phyloP scores from a whole-genome alignment of 2,329 filamentous ascomycete species.

The Cucurbitaria berberidis region DNA sequence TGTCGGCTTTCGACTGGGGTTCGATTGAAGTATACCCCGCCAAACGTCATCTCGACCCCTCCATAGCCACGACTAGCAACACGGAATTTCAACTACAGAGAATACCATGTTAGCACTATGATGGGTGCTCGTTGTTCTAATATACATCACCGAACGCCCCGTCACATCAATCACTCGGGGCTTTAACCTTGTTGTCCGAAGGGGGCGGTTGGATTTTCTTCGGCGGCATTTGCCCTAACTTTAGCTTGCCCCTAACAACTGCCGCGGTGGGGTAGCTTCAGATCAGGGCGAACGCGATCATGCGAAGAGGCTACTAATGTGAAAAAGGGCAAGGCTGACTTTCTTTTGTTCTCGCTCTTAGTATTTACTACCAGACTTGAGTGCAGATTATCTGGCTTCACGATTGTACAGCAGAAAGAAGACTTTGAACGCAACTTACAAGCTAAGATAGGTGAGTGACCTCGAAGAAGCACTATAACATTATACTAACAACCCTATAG shows the following conservation, averaged over 20 bases:
- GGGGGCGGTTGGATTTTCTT: constrained; percentile 9
- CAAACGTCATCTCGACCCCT: constrained; percentile 25
- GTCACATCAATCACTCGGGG: background rate
- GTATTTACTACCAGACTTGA: background rate
- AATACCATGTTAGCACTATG: background rate
- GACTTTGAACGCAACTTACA: background rate
- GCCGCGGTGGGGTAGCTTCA: constrained; percentile 45
- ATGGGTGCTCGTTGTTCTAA: background rate
- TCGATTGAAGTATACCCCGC: constrained; percentile 13
- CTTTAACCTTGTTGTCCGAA: constrained; percentile 1
- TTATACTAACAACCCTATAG: constrained; percentile 1
- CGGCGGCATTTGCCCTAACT: constrained; percentile 10
- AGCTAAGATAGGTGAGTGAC: background rate
- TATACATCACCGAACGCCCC: background rate
- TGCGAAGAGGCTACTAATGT: constrained; percentile 6
- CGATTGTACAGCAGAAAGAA: background rate
- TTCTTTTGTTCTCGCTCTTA: constrained; percentile 1
- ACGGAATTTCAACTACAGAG: background rate
- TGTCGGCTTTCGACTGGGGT: background rate
- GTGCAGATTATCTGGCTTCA: background rate
- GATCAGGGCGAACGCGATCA: constrained; percentile 13
- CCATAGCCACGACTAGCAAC: constrained; percentile 1
- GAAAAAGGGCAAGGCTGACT: constrained; percentile 2
- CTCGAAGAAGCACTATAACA: background rate
- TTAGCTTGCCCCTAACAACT: constrained; percentile 36